These are phyloP conservation scores for Verticillium alfalfae DNA, from an alignment of 2,329 filamentous ascomycete species.

Conservation along the genomic window DNA sequence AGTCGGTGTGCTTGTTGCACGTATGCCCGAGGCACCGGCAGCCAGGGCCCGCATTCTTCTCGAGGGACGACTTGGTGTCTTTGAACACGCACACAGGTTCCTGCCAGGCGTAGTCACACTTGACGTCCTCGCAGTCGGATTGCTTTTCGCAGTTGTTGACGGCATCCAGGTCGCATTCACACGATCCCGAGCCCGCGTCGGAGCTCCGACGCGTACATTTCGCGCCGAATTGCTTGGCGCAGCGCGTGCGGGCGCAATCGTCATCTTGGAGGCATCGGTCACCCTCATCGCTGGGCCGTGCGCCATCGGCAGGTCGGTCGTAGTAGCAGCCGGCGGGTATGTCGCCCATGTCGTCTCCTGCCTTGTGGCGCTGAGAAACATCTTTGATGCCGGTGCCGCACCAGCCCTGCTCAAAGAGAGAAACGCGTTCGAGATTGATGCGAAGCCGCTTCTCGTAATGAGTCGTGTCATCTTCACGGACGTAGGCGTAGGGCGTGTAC, in stretches of 20 bases:
- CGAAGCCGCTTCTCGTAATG: neutral
- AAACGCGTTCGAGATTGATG: slow-evolving; percentile 3
- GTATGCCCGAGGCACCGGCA: neutral
- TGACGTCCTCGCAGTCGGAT: neutral
- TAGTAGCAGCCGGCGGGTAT: neutral
- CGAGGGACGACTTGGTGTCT: neutral
- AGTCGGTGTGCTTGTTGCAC: neutral
- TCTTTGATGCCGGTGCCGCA: neutral
- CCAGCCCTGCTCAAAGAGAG: slow-evolving; percentile 20
- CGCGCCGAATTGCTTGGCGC: neutral
- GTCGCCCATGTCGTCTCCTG: neutral
- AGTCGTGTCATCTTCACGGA: neutral
- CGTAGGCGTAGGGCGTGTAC: slow-evolving; percentile 2
- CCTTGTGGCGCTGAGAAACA: too few species aligned
- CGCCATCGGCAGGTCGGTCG: neutral
- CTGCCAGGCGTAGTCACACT: neutral
- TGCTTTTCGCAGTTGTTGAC: neutral
- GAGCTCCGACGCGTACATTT: neutral
- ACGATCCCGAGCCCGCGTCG: neutral
- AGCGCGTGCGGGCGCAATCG: neutral
- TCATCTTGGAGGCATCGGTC: neutral
- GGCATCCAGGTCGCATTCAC: neutral
- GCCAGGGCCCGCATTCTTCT: neutral
- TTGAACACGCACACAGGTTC: neutral
- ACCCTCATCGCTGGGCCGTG: neutral